phyloP scores from a whole-genome alignment of 2,329 filamentous ascomycete species.

The Rhexocercosporidium sp. region DNA sequence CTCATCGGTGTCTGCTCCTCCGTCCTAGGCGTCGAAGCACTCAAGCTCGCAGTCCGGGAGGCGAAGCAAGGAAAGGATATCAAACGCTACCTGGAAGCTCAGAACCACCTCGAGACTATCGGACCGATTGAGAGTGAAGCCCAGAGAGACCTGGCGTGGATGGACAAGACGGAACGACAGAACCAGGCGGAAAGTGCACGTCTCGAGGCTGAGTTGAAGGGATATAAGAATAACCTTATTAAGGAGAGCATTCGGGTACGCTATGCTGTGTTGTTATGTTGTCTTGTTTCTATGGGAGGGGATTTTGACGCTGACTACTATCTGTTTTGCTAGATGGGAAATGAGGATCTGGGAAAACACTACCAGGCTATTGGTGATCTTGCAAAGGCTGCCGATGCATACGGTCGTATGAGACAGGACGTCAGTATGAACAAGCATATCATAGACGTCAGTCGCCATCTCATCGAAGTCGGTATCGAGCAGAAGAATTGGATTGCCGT shows the following conservation, averaged over 20 bases:
- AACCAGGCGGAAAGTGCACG: constrained; percentile 74
- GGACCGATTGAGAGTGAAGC: constrained; percentile 73
- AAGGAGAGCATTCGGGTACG: constrained; percentile 93
- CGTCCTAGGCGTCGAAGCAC: constrained; percentile 77
- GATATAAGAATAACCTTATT: constrained; percentile 95
- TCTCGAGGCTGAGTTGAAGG: constrained; percentile 85
- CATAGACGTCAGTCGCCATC: constrained; percentile 78
- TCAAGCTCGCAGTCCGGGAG: constrained; percentile 77
- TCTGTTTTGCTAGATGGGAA: constrained; percentile 78
- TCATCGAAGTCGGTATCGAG: constrained; percentile 77
- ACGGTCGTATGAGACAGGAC: constrained; percentile 86
- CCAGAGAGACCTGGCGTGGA: constrained; percentile 73
- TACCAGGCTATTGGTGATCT: constrained; percentile 81
- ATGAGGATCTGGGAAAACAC: constrained; percentile 89
- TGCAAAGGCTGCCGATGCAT: constrained; percentile 74
- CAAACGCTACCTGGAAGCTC: constrained; percentile 70
- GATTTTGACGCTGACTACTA: not conserved
- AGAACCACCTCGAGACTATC: constrained; percentile 66
- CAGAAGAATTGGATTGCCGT: constrained; percentile 78
- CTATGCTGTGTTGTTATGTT: not conserved
- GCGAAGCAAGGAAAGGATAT: constrained; percentile 80
- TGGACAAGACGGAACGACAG: constrained; percentile 66
- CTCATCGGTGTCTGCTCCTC: constrained; percentile 82
- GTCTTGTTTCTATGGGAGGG: not conserved
- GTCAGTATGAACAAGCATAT: constrained; percentile 85